Base-by-base conservation (phyloP, 768 basidiomycete genomes). In the Amylocystis lapponica region DNA sequence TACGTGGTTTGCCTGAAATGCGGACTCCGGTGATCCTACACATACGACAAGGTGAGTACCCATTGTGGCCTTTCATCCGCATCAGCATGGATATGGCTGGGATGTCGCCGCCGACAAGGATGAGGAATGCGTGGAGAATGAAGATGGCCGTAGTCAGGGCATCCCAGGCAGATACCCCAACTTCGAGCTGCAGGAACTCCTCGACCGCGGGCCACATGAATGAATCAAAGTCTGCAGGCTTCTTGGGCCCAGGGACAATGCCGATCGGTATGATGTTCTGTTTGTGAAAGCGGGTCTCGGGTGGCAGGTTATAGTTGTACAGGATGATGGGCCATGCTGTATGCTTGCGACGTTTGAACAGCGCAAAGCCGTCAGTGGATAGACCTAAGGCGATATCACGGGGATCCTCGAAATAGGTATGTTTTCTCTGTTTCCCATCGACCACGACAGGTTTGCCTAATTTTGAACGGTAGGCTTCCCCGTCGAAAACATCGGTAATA, bases 331-430 rank as follows among this genome's bases (percentile, higher is more conserved):
- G 72, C 54, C 67, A 74, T 8, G 54, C 58, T 0, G 67, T 66
- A 0, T 52, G 35, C 9, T 58, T 57, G 9, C 43, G 7, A 1
- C 53, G 45, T 33, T 66, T 64, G 49, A 66, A 71, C 1, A 66
- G 61, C 0, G 53, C 48, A 52, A 70, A 71, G 3, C 73, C 66
- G 53, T 77, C 72, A 0, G 61, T 60, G 5, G 62, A 66, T 1
- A 74, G 39, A 0, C 58, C 64, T 5, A 76, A 55, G 2, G 72
- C 70, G 20, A 76, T 58, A 42, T 76, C 71, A 5, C 53, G 56
- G 2, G 33, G 33, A 14, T 64, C 60, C 0, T 53, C 50, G 41
- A 78, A 78, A 50, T 57, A 66, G 1, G 34, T 45, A 43, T 65
- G 55, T 1, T 27, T 23, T 0, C 55, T 49, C 6, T 36, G 34